These are phyloP conservation scores for Gyromitra esculenta DNA, from an alignment of 2,329 filamentous ascomycete species.

Conservation along the genomic window DNA sequence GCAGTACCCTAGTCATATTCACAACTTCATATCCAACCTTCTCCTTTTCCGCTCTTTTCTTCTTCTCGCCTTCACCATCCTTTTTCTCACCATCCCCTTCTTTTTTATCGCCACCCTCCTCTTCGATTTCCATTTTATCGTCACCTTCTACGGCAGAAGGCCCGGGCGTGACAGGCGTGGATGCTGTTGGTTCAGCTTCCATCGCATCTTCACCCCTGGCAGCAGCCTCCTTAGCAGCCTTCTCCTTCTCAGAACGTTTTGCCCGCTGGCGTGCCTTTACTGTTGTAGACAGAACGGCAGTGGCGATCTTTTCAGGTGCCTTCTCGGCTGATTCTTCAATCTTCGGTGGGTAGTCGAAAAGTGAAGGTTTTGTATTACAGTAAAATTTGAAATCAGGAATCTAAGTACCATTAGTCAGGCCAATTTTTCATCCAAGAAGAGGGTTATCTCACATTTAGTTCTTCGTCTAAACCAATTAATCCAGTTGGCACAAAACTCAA, in stretches of 20 bases:
- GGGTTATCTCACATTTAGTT: conserved; percentile 68
- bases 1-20: conserved; percentile 96
- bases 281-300: conserved; percentile 93
- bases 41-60: conserved; percentile 94
- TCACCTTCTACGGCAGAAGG: conserved; percentile 69
- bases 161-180: conserved; percentile 71
- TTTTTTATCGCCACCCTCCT: conserved; percentile 72
- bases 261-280: conserved; percentile 95
- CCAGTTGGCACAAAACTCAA: conserved; percentile 96
- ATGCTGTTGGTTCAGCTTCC: conserved; percentile 85
- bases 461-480: conserved; percentile 92
- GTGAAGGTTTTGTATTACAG: conserved; percentile 90
- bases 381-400: conserved; percentile 95
- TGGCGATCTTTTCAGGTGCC: conserved; percentile 90
- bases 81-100: conserved; percentile 68
- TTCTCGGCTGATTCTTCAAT: conserved; percentile 95
- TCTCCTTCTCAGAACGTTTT: conserved; percentile 83
- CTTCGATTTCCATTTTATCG: conserved; percentile 91
- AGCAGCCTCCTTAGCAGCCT: conserved; percentile 56
- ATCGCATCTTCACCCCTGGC: conserved; percentile 91
- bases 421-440: neutral
- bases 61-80: conserved; percentile 70
- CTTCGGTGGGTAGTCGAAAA: conserved; percentile 98
- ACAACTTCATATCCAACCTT: conserved; percentile 95
- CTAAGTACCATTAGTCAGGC: conserved; percentile 61